Percentiles rank a stretch among this genome's conserved stretches.
These are phyloP conservation scores for Echium plantagineum DNA, from an alignment of 257 asterid genomes.

Conservation along the genomic window DNA sequence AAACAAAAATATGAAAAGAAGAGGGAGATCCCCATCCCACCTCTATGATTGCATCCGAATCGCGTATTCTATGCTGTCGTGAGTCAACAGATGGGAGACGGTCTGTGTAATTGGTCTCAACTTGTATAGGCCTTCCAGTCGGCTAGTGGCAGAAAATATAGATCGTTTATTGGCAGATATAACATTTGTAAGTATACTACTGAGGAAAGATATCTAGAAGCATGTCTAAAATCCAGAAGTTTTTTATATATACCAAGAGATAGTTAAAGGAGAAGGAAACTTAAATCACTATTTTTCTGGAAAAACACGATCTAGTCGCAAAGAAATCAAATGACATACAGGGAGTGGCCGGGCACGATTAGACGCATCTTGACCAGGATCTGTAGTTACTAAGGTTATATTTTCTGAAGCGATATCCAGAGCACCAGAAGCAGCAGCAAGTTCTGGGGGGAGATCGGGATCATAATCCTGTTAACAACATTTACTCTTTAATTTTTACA, in stretches of 20 bases:
- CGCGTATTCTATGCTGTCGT: conserved; percentile 77
- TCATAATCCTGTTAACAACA: conserved; percentile 56
- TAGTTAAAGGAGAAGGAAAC: background rate
- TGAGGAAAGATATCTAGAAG: background rate
- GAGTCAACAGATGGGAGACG: conserved; percentile 86
- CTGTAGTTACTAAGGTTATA: conserved; percentile 41
- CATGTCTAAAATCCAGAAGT: background rate
- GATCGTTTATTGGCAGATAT: conserved; percentile 12
- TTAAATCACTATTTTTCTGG: background rate
- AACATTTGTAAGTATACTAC: background rate
- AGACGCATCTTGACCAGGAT: conserved; percentile 33
- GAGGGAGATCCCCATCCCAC: conserved; percentile 19
- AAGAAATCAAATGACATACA: background rate
- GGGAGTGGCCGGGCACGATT: background rate
- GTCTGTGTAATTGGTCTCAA: conserved; percentile 75
- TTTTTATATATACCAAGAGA: background rate
- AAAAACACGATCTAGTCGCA: background rate
- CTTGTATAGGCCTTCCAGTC: conserved; percentile 91
- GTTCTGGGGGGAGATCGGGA: conserved; percentile 99
- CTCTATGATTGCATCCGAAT: conserved; percentile 76
- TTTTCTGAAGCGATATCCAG: conserved; percentile 53
- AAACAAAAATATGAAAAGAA: background rate
- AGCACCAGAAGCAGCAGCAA: conserved; percentile 81
- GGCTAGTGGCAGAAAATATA: conserved; percentile 44
- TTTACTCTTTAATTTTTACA: conserved; percentile 2